Evolutionary conservation across 495 filamentous ascomycete species (phyloP), one percentile per base, ranked within the genome.

Genomic region (Astrocystis sublimbata): DNA sequence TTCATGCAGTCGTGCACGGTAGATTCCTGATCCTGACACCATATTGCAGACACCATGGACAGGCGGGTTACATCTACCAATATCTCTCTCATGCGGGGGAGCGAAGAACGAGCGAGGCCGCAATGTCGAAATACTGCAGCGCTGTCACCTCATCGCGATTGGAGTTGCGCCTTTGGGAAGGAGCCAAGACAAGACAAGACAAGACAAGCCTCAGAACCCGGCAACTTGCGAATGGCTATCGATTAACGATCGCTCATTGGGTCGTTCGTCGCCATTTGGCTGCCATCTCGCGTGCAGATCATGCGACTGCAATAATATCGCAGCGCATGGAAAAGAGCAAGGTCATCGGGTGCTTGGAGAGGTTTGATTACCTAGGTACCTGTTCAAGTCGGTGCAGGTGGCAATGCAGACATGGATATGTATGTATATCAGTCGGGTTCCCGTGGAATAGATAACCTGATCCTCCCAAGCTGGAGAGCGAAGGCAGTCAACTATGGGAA

Each of bases 91-190:
- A 40, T 55, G 52, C 36, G 52, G 52, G 52, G 52, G 31, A 42
- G 30, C 4, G 2, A 24, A n/a, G 30, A 13, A 17, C 21, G 38
- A 38, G 6, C 21, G 21, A 42, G n/a, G 7, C 17, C 21, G 6
- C 7, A 30, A 60, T 60, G 46, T 49, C 57, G 57, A 50, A 13
- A 60, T 60, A 30, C 30, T 60, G 57, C 57, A 40, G 19, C 23
- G 13, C 42, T 10, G 57, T 61, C 58, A 61, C 58, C 58, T 61
- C 58, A 61, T 61, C 26, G 4, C 19, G 49, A 33, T 9, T 26
- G 17, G 21, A 7, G 17, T 10, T 47, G 31, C 57, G 35, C 45
- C 58, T 63, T 63, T 46, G 36, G 61, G 61, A 57, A 63, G 61
- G 61, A 58, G 61, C 60, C 60, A 56, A 47, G 61, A 50, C 24